Evolutionary conservation across 2,329 filamentous ascomycete genomes (phyloP), one percentile per base, ranked within the genome.

Genomic region (Ustulina deusta): DNA sequence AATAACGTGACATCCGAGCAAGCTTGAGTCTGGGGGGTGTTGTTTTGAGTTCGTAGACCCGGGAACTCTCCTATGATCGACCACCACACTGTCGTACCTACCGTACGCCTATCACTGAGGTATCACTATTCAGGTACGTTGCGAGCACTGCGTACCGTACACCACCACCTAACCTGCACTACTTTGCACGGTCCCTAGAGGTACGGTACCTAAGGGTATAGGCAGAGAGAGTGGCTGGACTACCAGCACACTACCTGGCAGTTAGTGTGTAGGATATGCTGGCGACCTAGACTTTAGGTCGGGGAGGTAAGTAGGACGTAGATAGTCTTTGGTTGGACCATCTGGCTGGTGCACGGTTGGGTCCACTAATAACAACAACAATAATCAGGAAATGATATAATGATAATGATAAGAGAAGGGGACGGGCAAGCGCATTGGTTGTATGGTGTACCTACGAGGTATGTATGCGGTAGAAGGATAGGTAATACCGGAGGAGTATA

Each of bases 1-100:
- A 66, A 67, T 67, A 64, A 62, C 66, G 69, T 71, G 69, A 69
- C 65, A 70, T 69, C 49, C 63, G 67, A 54, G 46, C 20, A 17
- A 73, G 69, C 73, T 72, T 66, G 29, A 59, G 62, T 36, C 38
- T 34, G 29, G 60, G 61, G 56, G 58, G 54, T 64, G 58, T 64
- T 66, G 58, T 69, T 63, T 60, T 63, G 59, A 58, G 59, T 54
- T 56, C 29, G 52, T 48, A 54, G 58, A 48, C 54, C 52, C 22
- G 54, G 59, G 48, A 46, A 36, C 58, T 36, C 36, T 27, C n/a
- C 34, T 38, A 40, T 36, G 17, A 22, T 34, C 32, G 10, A 20
- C 32, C 51, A 48, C 44, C 25, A 51, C 27, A 51, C 48, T 32
- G 27, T 51, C n/a, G n/a, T n/a, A n/a, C n/a, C n/a, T n/a, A 34